Evolutionary conservation across 108 stramenopile species (phyloP), one percentile per base, ranked within the genome.

Genomic region (Pinguiococcus pyrenoidosus): DNA sequence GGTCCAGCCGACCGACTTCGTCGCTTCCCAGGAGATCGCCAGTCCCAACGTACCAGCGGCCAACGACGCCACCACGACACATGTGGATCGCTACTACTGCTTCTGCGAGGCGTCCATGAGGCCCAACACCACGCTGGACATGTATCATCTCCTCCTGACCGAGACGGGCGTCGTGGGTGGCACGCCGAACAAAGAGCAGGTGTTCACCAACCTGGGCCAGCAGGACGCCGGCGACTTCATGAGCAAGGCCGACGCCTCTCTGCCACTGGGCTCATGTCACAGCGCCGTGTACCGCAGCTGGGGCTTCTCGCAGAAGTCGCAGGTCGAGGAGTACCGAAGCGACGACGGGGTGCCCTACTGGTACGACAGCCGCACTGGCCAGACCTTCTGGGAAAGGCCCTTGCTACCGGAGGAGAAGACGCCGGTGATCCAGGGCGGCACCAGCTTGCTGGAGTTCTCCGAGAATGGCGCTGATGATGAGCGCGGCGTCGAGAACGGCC

Each of bases 211-310:
- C 27, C 46, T 78, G 5, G 72, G 72, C 0, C 46, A 64, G 1
- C 80, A 79, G 60, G 70, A 81, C 21, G 46, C 49, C 28, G 80
- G 80, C 18, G 63, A 71, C 23, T 81, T 78, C 54, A 57, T 77
- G 73, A 30, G 51, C 38, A 46, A 54, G 29, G 51, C 49, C 40
- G 72, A 76, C 41, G n/a, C 44, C 9, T 13, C 39, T 3, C 37
- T 36, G 16, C 61, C 71, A 2, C 45, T 79, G 46, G 80, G 80
- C 2, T 56, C 68, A 25, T 39, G 69, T 35, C 47, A 68, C 7
- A 60, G 59, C 4, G 43, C 55, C 28, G 62, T 79, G 4, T 71
- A 79, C 28, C 50, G 80, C 29, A 76, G 69, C 18, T 79, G 75
- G 70, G 73, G 71, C 2, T 79, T 72, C 30, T 37, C 68, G 41